Conservation (phyloP, 1,284 basidiomycete genomes). For the Salmacisia buchloeana region DNA sequence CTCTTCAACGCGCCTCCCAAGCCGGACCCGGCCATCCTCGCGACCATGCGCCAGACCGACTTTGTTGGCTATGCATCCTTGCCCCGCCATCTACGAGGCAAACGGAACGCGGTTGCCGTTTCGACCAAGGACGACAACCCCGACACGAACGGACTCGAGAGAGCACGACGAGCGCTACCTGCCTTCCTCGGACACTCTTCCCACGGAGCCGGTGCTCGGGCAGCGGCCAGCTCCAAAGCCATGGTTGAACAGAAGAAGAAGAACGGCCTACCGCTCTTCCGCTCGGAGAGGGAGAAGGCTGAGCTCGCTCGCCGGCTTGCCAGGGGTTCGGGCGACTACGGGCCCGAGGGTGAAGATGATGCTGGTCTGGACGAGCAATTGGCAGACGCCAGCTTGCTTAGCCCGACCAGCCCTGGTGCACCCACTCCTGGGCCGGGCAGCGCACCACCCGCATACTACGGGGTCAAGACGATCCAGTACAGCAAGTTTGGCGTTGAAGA, state of each 20-base stretch:
- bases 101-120: conserved; percentile 66
- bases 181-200: neutral
- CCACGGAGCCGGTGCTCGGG: neutral
- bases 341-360: conserved; percentile 25
- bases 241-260: conserved; percentile 2
- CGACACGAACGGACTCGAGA: conserved; percentile 2
- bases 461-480: conserved; percentile 93
- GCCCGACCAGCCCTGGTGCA: neutral
- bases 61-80: conserved; percentile 78
- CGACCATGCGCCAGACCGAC: conserved; percentile 76
- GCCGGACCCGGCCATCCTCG: conserved; percentile 72
- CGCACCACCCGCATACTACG: conserved; percentile 72
- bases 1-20: conserved; percentile 62
- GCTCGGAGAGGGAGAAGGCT: conserved; percentile 66
- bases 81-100: conserved; percentile 74
- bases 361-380: conserved; percentile 25
- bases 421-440: conserved; percentile 13
- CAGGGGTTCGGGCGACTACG: neutral
- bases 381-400: conserved; percentile 15
- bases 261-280: conserved; percentile 62
- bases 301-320: conserved; percentile 41
- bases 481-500: conserved; percentile 98
- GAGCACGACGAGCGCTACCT: neutral
- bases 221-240: conserved; percentile 43
- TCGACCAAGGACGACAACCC: conserved; percentile 26